Evolutionary conservation across 2,329 filamentous ascomycete genomes (phyloP), one percentile per base, ranked within the genome.

Genomic region (Claviceps monticola): DNA sequence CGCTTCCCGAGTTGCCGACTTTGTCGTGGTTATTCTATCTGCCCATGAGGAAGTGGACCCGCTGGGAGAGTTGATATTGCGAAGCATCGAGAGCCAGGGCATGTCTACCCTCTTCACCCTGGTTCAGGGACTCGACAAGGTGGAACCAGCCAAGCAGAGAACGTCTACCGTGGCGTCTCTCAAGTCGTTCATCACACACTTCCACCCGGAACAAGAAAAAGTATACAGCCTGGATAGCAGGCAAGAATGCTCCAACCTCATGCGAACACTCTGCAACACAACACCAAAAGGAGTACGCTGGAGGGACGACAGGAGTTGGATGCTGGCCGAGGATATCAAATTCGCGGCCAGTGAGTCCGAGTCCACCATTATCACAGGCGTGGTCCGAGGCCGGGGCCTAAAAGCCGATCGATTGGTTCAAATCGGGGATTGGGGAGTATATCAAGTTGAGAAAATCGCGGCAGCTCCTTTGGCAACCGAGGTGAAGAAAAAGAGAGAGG

Each of bases 251-350:
- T 80, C 88, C 49, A 97, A 96, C 64, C 73, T 95, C 39, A 86
- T 97, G 68, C 80, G 94, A 50, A 91, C 89, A 29, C 72, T 98
- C 16, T 98, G 93, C 74, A 95, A 83, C 57, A 88, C 86, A 38
- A 89, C 85, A 44, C 91, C 93, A 11, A 97, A 95, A 71, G 93
- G 93, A 1, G 80, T 98, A n/a, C 75, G 84, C 56, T 98, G 93
- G 93, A 81, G 93, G 60, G 93, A 98, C 50, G 88, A 95, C 57
- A 79, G 93, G 59, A 95, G 89, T 60, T 98, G 93, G 87, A 88
- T 98, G 84, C 71, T 95, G 53, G 80, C 91, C 4, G 93, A 98
- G 57, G 79, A 90, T 29, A 74, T 95, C 50, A 71, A 79, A 58
- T 95, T 89, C 76, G 76, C 80, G 11, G 74, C 79, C 29, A 73